A percentile compares a stretch with the other conserved stretches of the same genome.
Evolutionary conservation across 164 flowering plant genomes (phyloP).

Genomic region (Stephania cephalantha): DNA sequence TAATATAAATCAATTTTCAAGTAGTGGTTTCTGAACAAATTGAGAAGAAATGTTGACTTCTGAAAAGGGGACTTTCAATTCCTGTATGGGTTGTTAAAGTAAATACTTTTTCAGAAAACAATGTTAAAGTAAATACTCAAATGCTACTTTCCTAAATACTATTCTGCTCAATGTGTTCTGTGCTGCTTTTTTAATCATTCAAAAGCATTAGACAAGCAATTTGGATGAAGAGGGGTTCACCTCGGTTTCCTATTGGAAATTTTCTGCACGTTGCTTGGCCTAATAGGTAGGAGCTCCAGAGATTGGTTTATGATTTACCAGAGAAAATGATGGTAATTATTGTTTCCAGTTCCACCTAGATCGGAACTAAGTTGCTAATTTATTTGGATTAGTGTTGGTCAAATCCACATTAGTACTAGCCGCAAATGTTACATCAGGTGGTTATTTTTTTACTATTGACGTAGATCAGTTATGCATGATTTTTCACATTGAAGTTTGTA

Average conservation of each 20-base stretch:
- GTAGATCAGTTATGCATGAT: background rate
- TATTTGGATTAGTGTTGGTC: background rate
- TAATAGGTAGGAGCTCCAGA: background rate
- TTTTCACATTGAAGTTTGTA: background rate
- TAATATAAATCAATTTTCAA: too few species aligned
- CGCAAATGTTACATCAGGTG: background rate
- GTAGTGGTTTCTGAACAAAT: background rate
- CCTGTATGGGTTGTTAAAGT: background rate
- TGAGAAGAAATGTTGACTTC: background rate
- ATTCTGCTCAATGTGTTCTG: background rate
- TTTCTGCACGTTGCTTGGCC: background rate
- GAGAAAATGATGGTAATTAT: background rate
- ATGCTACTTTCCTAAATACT: background rate
- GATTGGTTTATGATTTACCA: background rate
- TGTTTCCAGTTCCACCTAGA: background rate
- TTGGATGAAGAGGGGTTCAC: background rate
- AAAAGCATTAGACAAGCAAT: background rate
- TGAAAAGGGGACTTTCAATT: too few species aligned
- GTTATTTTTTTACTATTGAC: background rate
- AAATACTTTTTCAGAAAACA: background rate
- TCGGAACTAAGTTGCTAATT: background rate
- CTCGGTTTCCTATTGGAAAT: background rate
- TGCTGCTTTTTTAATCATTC: background rate
- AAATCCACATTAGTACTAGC: background rate
- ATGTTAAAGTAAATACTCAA: background rate